Conservation (phyloP, 441 rosid genomes). For the Erysimum cheiri region DNA sequence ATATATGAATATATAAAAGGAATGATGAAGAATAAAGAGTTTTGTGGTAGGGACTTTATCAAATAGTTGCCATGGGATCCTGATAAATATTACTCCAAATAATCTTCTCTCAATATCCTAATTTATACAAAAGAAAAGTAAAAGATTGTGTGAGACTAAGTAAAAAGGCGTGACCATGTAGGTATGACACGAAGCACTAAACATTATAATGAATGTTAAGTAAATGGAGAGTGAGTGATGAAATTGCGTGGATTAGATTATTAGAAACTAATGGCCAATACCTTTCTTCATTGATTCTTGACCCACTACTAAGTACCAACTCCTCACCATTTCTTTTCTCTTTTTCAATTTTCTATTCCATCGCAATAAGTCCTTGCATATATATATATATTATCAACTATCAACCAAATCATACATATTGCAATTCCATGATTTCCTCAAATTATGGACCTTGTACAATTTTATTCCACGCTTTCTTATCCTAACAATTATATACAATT, state of each 20-base stretch:
- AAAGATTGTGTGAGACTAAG: slow-evolving; percentile 6
- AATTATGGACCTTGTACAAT: slow-evolving; percentile 24
- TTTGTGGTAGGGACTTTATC: slow-evolving; percentile 17
- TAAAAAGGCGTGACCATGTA: slow-evolving; percentile 22
- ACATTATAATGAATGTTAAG: slow-evolving; percentile 17
- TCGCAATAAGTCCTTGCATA: neutral
- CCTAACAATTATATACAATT: neutral
- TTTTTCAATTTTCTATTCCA: neutral
- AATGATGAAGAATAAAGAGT: slow-evolving; percentile 6
- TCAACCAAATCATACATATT: slow-evolving; percentile 9
- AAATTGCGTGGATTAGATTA: slow-evolving; percentile 23
- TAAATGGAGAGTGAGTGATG: slow-evolving; percentile 27
- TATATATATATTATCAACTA: neutral
- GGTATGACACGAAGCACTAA: slow-evolving; percentile 14
- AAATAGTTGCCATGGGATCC: slow-evolving; percentile 31
- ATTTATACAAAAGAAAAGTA: neutral
- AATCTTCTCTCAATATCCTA: neutral
- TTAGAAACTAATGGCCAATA: slow-evolving; percentile 20
- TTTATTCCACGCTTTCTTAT: neutral
- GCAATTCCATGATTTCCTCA: slow-evolving; percentile 24
- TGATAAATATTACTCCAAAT: neutral
- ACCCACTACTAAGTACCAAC: slow-evolving; percentile 23
- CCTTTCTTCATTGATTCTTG: slow-evolving; percentile 27
- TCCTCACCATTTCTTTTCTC: slow-evolving; percentile 5
- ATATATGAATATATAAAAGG: neutral